These are phyloP conservation scores for Cymbidium sinense DNA, from an alignment of 106 monocot species.

Conservation along the genomic window DNA sequence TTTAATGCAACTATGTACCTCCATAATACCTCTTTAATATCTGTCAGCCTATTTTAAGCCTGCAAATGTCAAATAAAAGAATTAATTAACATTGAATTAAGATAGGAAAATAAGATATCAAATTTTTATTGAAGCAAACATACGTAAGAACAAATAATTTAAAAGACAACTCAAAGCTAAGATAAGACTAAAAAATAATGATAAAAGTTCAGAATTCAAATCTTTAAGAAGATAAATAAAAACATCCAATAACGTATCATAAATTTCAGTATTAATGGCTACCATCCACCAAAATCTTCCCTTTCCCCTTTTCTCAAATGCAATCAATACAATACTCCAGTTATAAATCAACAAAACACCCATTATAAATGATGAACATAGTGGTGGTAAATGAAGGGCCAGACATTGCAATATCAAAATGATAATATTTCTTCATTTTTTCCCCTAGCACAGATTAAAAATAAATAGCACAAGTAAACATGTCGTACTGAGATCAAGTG, in stretches of 20 bases:
- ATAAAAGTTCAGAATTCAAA: neutral
- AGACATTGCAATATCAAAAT: neutral
- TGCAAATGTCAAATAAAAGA: neutral
- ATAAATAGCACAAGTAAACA: neutral
- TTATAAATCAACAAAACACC: neutral
- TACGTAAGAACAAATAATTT: neutral
- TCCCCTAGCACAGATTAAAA: neutral
- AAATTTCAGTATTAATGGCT: neutral
- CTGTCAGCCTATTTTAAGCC: neutral
- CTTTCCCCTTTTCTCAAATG: neutral
- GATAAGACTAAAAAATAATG: neutral
- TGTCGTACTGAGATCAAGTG: neutral
- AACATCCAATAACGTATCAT: neutral
- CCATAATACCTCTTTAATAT: conserved; percentile 13
- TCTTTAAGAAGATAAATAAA: neutral
- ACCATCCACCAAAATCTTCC: neutral
- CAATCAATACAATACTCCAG: neutral
- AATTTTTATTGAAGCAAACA: neutral
- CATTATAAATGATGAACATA: neutral
- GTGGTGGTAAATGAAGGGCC: neutral
- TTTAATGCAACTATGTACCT: conserved; percentile 24
- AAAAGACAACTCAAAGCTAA: neutral
- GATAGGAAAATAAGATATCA: neutral
- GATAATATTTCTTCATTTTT: neutral
- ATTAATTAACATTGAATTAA: neutral